Evolutionary conservation across 495 filamentous ascomycete genomes (phyloP).

Genomic region (Podospora pseudocomata): DNA sequence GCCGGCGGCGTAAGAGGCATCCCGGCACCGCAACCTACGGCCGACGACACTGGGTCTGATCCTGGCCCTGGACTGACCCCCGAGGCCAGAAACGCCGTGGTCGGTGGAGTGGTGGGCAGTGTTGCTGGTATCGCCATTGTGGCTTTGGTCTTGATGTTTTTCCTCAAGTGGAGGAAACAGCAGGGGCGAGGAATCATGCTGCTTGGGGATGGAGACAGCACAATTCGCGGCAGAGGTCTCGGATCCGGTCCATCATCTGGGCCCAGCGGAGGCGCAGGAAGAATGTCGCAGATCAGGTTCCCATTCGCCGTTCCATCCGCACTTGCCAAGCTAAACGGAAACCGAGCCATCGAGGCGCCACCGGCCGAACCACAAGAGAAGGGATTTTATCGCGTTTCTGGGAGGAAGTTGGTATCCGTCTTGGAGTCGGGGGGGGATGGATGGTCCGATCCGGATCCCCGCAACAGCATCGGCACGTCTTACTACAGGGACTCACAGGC

Average conservation of each 20-base stretch:
- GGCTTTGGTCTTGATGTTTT: slow-evolving; percentile 50
- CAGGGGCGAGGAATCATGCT: slow-evolving; percentile 33
- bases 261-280: slow-evolving; percentile 14
- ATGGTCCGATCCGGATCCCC: slow-evolving; percentile 59
- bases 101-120: slow-evolving; percentile 64
- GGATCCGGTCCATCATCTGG: slow-evolving; percentile 21
- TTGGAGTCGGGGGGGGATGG: slow-evolving; percentile 67
- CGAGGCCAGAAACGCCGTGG: slow-evolving; percentile 41
- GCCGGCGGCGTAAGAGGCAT: slow-evolving; percentile 11
- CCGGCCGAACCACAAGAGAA: slow-evolving; percentile 38
- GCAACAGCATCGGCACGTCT: slow-evolving; percentile 42
- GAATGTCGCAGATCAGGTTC: slow-evolving; percentile 51
- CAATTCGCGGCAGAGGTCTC: slow-evolving; percentile 14
- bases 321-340: slow-evolving; percentile 46
- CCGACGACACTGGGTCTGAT: slow-evolving; percentile 9
- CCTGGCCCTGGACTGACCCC: slow-evolving; percentile 28
- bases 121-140: slow-evolving; percentile 61
- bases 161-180: slow-evolving; percentile 55
- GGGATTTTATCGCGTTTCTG: slow-evolving; percentile 58
- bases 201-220: slow-evolving; percentile 29
- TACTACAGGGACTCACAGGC: slow-evolving; percentile 50
- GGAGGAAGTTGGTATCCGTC: slow-evolving; percentile 69
- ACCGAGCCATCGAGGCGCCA: slow-evolving; percentile 46
- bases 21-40: neutral
- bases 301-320: slow-evolving; percentile 56